These are phyloP conservation scores for Aspergillus oerlinghausenensis DNA, from an alignment of 2,329 filamentous ascomycete genomes.

Conservation along the genomic window DNA sequence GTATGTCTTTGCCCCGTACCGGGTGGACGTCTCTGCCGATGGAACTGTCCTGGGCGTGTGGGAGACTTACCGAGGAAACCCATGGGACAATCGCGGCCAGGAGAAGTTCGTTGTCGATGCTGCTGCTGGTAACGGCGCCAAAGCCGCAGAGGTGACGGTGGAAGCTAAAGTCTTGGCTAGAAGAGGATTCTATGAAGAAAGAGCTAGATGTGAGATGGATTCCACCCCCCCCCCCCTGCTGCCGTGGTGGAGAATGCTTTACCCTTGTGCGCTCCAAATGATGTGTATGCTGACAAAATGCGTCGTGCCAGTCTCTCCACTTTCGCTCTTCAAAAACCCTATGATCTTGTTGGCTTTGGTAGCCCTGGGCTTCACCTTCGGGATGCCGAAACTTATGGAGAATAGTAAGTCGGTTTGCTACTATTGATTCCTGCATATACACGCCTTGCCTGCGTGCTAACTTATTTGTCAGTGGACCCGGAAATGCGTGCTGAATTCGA, in stretches of 20 bases:
- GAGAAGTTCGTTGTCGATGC: slow-evolving; percentile 40
- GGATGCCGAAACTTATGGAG: slow-evolving; percentile 92
- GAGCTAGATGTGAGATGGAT: slow-evolving; percentile 64
- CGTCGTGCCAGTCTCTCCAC: slow-evolving; percentile 59
- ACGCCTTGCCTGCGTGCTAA: neutral
- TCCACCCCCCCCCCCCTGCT: neutral
- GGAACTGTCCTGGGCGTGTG: slow-evolving; percentile 58
- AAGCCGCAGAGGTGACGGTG: slow-evolving; percentile 46
- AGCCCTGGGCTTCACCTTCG: slow-evolving; percentile 77
- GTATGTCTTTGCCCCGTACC: slow-evolving; percentile 70
- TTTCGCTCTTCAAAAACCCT: slow-evolving; percentile 83
- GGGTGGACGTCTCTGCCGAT: slow-evolving; percentile 60
- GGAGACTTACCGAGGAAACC: slow-evolving; percentile 84
- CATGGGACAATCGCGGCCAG: slow-evolving; percentile 77
- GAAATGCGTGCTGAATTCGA: slow-evolving; percentile 92
- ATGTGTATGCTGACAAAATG: slow-evolving; percentile 1
- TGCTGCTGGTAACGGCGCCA: slow-evolving; percentile 13
- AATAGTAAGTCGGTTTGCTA: slow-evolving; percentile 65
- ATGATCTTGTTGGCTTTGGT: slow-evolving; percentile 93
- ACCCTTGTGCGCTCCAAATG: neutral
- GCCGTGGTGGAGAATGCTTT: slow-evolving; percentile 1
- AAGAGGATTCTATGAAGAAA: slow-evolving; percentile 74
- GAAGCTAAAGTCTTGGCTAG: slow-evolving; percentile 57
- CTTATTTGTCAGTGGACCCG: slow-evolving; percentile 71
- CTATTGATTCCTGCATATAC: neutral